phyloP scores from a whole-genome alignment of 2,329 filamentous ascomycete genomes.

The Ophiostoma piceae region DNA sequence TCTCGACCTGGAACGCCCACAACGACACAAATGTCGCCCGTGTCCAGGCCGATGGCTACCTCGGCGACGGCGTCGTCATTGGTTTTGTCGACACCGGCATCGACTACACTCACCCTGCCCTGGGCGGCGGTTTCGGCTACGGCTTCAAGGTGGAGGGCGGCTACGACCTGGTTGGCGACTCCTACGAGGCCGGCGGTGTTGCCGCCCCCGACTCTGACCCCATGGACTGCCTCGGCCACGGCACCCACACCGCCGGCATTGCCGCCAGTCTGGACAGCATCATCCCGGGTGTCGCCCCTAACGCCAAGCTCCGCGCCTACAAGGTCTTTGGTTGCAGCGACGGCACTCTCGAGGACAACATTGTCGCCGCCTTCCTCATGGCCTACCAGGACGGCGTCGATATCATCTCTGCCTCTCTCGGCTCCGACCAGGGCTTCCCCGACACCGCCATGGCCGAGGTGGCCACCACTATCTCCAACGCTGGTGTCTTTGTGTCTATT shows the following conservation, averaged over 20 bases:
- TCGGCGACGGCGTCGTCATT: slow-evolving; percentile 21
- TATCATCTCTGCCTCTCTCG: slow-evolving; percentile 36
- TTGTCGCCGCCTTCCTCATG: slow-evolving; percentile 36
- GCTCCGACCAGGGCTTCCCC: slow-evolving; percentile 36
- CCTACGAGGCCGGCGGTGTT: slow-evolving; percentile 8
- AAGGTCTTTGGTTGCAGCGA: slow-evolving; percentile 29
- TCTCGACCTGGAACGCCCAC: slow-evolving; percentile 14
- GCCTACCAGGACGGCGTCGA: slow-evolving; percentile 38
- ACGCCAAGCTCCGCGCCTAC: slow-evolving; percentile 29
- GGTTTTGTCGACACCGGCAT: slow-evolving; percentile 23
- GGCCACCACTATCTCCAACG: slow-evolving; percentile 38
- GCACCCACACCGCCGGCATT: slow-evolving; percentile 18
- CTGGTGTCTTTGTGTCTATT: slow-evolving; percentile 39
- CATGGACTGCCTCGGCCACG: slow-evolving; percentile 17
- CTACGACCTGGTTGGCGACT: slow-evolving; percentile 24
- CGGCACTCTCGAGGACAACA: slow-evolving; percentile 31
- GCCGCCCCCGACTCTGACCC: not conserved
- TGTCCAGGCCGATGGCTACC: slow-evolving; percentile 23
- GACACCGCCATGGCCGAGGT: slow-evolving; percentile 38
- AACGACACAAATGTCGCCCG: slow-evolving; percentile 20
- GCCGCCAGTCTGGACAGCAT: not conserved
- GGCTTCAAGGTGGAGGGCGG: slow-evolving; percentile 25
- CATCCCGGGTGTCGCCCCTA: slow-evolving; percentile 29
- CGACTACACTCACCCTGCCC: slow-evolving; percentile 23
- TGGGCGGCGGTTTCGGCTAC: slow-evolving; percentile 25